These are phyloP conservation scores for Eleusine coracana DNA, from an alignment of 176 grass and related monocot genomes.

Conservation along the genomic window DNA sequence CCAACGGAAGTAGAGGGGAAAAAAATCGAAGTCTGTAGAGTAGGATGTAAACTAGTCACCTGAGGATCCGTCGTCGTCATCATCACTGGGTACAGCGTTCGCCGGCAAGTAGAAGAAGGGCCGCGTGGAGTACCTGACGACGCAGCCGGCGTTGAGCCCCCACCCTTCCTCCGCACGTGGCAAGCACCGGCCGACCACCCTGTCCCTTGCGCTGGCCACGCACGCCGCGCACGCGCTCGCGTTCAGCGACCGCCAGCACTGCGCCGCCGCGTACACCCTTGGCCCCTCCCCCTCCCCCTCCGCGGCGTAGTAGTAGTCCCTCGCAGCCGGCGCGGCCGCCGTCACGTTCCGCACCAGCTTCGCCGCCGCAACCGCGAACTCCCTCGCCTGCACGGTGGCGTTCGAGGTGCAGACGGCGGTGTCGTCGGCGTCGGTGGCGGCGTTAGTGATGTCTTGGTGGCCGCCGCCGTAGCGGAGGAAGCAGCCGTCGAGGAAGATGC, in stretches of 20 bases:
- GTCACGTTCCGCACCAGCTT: slow-evolving; percentile 64
- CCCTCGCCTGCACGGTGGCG: not conserved
- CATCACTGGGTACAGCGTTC: not conserved
- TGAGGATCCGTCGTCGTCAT: slow-evolving; percentile 37
- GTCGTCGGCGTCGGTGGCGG: slow-evolving; percentile 51
- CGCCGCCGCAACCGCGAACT: slow-evolving; percentile 25
- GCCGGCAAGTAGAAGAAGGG: slow-evolving; percentile 79
- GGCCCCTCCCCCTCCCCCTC: not conserved
- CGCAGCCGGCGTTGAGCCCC: slow-evolving; percentile 77
- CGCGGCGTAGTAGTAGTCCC: slow-evolving; percentile 41
- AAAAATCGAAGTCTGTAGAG: not conserved
- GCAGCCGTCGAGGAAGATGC: slow-evolving; percentile 82
- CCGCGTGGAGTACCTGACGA: slow-evolving; percentile 77
- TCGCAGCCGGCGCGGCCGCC: slow-evolving; percentile 27
- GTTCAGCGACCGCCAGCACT: slow-evolving; percentile 91
- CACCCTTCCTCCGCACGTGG: slow-evolving; percentile 53
- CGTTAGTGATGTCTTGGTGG: slow-evolving; percentile 40
- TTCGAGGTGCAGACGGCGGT: slow-evolving; percentile 52
- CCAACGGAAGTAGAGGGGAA: not conserved
- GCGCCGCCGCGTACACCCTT: slow-evolving; percentile 62
- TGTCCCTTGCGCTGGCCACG: slow-evolving; percentile 49
- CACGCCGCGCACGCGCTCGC: slow-evolving; percentile 63
- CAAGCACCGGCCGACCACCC: slow-evolving; percentile 47
- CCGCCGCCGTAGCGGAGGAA: slow-evolving; percentile 64
- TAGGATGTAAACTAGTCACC: slow-evolving; percentile 25